phyloP scores from a whole-genome alignment of 179 eudicot genomes.

The Sideroxylon spinosum region DNA sequence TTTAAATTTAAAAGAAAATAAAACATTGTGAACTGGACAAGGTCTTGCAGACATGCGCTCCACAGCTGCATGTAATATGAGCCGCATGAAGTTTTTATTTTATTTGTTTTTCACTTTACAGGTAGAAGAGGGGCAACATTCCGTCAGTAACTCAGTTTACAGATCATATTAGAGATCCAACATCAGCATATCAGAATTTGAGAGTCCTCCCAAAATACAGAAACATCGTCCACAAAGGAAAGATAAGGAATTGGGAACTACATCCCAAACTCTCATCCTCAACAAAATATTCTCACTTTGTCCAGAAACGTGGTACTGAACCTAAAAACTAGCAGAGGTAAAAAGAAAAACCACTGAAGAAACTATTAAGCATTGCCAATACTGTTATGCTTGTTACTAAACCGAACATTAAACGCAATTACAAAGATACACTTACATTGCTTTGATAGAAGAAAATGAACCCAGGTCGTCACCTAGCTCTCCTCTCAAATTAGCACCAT shows the following conservation, averaged over 20 bases:
- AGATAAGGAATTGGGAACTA: neutral
- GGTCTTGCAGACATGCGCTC: neutral
- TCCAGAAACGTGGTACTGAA: neutral
- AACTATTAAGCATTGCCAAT: neutral
- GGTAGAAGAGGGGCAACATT: too few relatives aligned
- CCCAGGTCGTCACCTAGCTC: constrained; percentile 69
- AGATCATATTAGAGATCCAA: neutral
- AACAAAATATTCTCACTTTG: neutral
- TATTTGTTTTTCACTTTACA: too few relatives aligned
- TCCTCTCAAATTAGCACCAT: constrained; percentile 73
- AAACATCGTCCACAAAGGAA: neutral
- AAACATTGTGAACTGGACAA: neutral
- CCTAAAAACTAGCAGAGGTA: neutral
- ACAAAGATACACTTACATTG: constrained; percentile 54
- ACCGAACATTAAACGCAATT: neutral
- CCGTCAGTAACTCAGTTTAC: neutral
- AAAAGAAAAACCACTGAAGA: neutral
- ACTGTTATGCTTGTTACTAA: neutral
- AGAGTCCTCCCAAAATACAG: neutral
- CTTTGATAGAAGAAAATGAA: constrained; percentile 60
- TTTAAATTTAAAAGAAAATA: neutral
- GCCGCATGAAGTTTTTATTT: neutral
- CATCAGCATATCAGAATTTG: neutral
- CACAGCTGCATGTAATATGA: neutral
- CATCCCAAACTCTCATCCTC: neutral